Conservation (phyloP, 2,329 filamentous ascomycete genomes). For the Fusarium keratoplasticum region DNA sequence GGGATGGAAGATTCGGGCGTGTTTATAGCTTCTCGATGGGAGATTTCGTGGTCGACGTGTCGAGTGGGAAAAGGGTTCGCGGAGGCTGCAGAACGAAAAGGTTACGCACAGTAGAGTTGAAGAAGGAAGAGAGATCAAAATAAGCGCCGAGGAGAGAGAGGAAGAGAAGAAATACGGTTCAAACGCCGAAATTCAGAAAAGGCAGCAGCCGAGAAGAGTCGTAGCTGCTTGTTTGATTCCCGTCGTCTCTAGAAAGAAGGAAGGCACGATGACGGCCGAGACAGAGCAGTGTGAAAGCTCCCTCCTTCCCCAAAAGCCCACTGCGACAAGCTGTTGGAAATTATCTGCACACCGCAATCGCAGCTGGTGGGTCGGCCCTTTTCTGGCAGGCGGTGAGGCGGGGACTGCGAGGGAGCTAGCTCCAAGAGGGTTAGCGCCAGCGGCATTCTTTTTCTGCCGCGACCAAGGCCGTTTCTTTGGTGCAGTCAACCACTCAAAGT, state of each 20-base stretch:
- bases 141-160: not conserved
- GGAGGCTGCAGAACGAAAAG: not conserved
- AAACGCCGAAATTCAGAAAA: not conserved
- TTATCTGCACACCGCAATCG: conserved; percentile 25
- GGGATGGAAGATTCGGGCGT: not conserved
- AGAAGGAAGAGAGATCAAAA: not conserved
- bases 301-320: conserved; percentile 2
- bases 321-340: conserved; percentile 27
- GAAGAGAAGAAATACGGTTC: not conserved
- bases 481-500: conserved; percentile 10
- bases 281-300: conserved; percentile 17
- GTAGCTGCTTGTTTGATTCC: conserved; percentile 14
- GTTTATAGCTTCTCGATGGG: not conserved
- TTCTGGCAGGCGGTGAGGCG: conserved; percentile 11
- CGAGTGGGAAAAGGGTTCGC: not conserved
- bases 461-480: conserved; percentile 12
- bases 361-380: not conserved
- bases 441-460: conserved; percentile 42
- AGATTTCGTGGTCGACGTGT: not conserved
- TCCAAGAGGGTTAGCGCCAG: conserved; percentile 1
- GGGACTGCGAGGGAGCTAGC: rapidly evolving
- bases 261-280: conserved; percentile 24
- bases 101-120: not conserved
- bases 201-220: not conserved
- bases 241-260: conserved; percentile 27